Evolutionary conservation across 2,329 filamentous ascomycete genomes (phyloP), one percentile per base, ranked within the genome.

Genomic region (Diaporthe sp.): DNA sequence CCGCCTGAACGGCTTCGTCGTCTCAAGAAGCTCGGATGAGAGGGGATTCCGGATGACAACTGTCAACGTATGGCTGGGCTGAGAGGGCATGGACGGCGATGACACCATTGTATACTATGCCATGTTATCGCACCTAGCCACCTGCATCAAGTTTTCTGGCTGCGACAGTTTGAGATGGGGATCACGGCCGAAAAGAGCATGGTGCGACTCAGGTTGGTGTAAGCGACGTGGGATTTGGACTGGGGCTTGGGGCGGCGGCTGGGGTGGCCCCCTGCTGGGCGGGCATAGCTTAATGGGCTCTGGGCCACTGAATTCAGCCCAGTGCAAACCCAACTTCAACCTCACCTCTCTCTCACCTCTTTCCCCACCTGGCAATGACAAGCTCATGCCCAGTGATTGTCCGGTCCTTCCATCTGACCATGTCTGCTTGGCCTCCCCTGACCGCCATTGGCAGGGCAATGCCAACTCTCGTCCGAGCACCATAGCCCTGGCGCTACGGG

Each of bases 101-200:
- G 58, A 42, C 71, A 65, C 53, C 59, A 56, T 71, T 63, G 73
- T 50, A 59, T 35, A 77, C 76, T 77, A 79, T 78, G 78, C 77
- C 76, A 69, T 77, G 32, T 68, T 68, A 15, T 53, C 30, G 22
- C 22, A 71, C 73, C 53, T 69, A 59, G 66, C 55, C 68, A 69
- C 44, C 53, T 78, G 78, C 78, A 66, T 75, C 78, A 77, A 65
- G 59, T 76, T 66, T 66, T 37, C 71, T 70, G 76, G 71, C 77
- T 79, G 78, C 75, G 76, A 79, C 78, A 68, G 74, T 74, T 76
- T 76, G 72, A 72, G 77, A 76, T 76, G 77, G 61, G 72, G 77
- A 78, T 78, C 75, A 61, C 53, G 71, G 55, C 75, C 59, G 35
- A 37, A 59, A 68, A 22, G 30, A 55, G 71, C 47, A 68, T 72